Evolutionary conservation across 208 protist species (phyloP).

Genomic region (Borovskyia barvae): DNA sequence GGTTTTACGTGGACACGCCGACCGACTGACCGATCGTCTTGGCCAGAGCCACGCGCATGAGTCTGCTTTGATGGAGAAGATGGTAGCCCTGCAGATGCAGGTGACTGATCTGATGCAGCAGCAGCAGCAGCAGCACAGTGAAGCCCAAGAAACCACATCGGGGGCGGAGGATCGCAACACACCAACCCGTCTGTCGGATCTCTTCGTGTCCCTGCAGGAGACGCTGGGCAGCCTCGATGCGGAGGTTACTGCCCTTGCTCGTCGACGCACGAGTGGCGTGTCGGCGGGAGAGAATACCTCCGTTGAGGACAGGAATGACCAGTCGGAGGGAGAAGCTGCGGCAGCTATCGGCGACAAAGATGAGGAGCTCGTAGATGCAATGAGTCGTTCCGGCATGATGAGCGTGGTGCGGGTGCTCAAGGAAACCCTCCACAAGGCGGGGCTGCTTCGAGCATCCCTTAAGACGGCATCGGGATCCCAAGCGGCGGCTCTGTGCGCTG

Average conservation of each 20-base stretch:
- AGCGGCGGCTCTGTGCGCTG: conserved; percentile 12
- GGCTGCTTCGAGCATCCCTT: conserved; percentile 10
- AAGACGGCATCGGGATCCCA: not conserved
- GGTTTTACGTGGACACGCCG: conserved; percentile 40
- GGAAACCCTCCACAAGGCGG: conserved; percentile 20
- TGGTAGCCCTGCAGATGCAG: conserved; percentile 38
- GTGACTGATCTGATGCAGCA: conserved; percentile 26
- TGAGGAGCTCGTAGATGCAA: conserved; percentile 3
- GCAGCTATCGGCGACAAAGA: not conserved
- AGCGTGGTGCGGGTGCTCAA: conserved; percentile 17
- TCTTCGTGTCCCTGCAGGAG: conserved; percentile 4
- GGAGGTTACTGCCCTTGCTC: not conserved
- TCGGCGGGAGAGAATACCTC: too few species aligned
- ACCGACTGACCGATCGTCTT: conserved; percentile 33
- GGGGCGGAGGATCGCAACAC: not conserved
- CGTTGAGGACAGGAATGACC: too few species aligned
- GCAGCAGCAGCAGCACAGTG: not conserved
- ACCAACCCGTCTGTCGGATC: not conserved
- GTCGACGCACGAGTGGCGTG: not conserved
- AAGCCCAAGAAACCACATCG: not conserved
- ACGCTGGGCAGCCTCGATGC: not conserved
- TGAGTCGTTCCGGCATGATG: conserved; percentile 29
- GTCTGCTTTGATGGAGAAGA: conserved; percentile 32
- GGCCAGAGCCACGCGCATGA: conserved; percentile 40
- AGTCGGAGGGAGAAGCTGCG: not conserved